Evolutionary conservation across 2,329 filamentous ascomycete species (phyloP), one percentile per base, ranked within the genome.

Genomic region (Aspergillus transmontanensis): DNA sequence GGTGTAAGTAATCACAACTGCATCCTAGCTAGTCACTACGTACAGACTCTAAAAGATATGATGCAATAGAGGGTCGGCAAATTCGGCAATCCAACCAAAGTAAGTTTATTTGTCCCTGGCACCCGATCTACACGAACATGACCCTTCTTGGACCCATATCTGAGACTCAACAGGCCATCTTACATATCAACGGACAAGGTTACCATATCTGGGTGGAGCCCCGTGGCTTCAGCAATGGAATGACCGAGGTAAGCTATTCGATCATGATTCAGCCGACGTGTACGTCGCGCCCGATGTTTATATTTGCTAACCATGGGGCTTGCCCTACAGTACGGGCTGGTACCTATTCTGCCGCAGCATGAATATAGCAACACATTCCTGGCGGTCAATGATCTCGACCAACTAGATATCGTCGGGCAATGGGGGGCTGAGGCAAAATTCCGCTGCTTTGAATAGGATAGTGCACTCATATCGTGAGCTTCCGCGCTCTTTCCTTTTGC

Each of bases 361-460:
- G 41, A 51, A 12, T 63, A 63, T 30, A 63, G 61, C 36, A 63
- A 63, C 28, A 41, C 30, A 5, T 63, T 59, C 57, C 36, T 63
- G 41, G 61, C 43, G 6, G 51, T 59, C 5, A 59, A 59, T 30
- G 28, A 48, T 7, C 21, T 23, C 6, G 50, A 48, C n/a, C 32
- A 39, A 41, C 19, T 59, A 4, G 46, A 54, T 23, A 51, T 62
- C 34, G 56, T 56, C 6, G 41, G 30, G 6, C 23, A 36, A 14
- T 62, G 60, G 60, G 32, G n/a, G 12, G 14, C 23, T 28, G 50
- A 34, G 46, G 58, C 53, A 23, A 58, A 60, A 26, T 61, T 64
- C 46, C 62, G 46, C 12, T 61, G 46, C 30, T 32, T 32, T 32
- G 30, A 32, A 11, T 32, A 32, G 30, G 30, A 10, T 11, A 32